Base-by-base conservation (phyloP, 305 asterid genomes). In the Fraxinus baroniana region DNA sequence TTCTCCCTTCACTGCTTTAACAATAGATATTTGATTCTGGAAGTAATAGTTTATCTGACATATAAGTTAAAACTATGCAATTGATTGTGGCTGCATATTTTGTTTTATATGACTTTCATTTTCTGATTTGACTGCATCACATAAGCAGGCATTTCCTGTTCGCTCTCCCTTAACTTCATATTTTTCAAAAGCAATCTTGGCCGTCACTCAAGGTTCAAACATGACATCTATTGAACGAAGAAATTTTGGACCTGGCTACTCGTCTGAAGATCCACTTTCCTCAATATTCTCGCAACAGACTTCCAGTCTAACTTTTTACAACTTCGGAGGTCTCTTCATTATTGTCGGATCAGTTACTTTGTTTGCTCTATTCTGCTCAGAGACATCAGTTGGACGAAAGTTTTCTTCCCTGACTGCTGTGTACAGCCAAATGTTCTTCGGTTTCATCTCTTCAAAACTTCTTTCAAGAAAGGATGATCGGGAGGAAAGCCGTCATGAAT, bases 171-270 rank as follows among this genome's bases (percentile, higher is more conserved):
- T 90, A 44, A 86, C 82, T 44, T 57, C 82, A 5, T 72, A 80
- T 79, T 92, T 92, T 83, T 92, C 94, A 2, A 90, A 81, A 88
- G 95, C 93, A n/a, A 90, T 92, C 60, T 78, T 90, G 78, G 79
- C 84, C 35, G 90, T 90, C 13, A 87, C 89, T 73, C 89, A 89
- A 84, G 78, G 83, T 15, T 60, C 87, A 15, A 81, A 82, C 80
- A 81, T 89, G 92, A 80, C 78, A 30, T 83, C 33, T 1, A 75
- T 88, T 35, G 89, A 90, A 62, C 81, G 79, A 55, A 84, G 28
- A 86, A 44, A 44, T 44, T 75, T 82, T 28, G 66, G 81, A 78
- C 46, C 64, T 24, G 22, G 37, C 68, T 78, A 81, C 73, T 32
- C 83, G 28, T 62, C 80, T 9, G 15, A 57, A 28, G 37, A 79